A percentile compares a stretch with the other conserved stretches of the same genome.
These are phyloP conservation scores for Moricandia moricandioides DNA, from an alignment of 345 rosid species.

Conservation along the genomic window DNA sequence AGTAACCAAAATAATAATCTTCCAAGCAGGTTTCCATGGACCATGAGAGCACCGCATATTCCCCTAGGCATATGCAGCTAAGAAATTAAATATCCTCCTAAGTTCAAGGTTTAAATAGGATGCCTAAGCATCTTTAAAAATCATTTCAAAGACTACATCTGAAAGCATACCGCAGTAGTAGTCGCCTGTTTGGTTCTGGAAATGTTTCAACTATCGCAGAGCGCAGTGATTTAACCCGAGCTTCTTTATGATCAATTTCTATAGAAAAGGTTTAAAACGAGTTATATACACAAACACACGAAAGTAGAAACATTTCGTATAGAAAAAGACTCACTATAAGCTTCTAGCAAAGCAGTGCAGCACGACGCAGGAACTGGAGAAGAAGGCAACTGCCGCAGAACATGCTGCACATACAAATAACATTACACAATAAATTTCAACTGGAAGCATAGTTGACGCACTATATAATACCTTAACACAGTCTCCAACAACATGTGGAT, in stretches of 20 bases:
- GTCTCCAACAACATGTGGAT: constrained; percentile 98
- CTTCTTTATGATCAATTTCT: constrained; percentile 92
- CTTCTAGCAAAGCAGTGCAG: constrained; percentile 93
- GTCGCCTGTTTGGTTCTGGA: constrained; percentile 94
- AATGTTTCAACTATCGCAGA: constrained; percentile 83
- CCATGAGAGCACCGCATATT: no score
- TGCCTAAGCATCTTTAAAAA: background rate
- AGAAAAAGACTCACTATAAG: constrained; percentile 64
- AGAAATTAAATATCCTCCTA: background rate
- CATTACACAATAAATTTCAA: constrained; percentile 3
- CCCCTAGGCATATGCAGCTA: no score
- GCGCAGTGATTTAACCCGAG: constrained; percentile 74
- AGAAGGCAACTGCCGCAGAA: constrained; percentile 91
- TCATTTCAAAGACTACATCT: background rate
- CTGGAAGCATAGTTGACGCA: constrained; percentile 15
- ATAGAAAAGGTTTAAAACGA: background rate
- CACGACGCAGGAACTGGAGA: constrained; percentile 98
- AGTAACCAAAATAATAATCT: background rate
- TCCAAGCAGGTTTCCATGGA: constrained; percentile 13
- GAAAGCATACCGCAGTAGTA: constrained; percentile 66
- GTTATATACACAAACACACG: constrained; percentile 1
- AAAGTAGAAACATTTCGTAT: constrained; percentile 12
- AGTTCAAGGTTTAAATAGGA: background rate
- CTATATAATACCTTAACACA: constrained; percentile 76
- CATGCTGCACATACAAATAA: constrained; percentile 66